A percentile compares a stretch with the other conserved stretches of the same genome.
Conservation (phyloP, 2,329 filamentous ascomycete genomes). For the Triangularia verruculosa region DNA sequence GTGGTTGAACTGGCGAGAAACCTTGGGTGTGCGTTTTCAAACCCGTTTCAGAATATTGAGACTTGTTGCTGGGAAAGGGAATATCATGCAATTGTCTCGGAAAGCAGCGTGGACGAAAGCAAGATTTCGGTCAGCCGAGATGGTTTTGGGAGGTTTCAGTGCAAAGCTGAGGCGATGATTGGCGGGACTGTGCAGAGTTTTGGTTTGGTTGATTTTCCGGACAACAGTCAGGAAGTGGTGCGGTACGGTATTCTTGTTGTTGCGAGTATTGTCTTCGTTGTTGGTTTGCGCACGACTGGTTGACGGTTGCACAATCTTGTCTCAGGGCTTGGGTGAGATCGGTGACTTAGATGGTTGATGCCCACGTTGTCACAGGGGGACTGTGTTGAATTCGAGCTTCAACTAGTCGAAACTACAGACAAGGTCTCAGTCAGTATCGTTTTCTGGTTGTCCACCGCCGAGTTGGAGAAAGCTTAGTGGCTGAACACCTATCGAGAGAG, state of each 20-base stretch:
- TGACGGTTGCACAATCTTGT: background rate
- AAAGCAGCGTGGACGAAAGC: background rate
- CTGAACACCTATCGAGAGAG: background rate
- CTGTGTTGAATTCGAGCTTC: background rate
- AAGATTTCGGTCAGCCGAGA: background rate
- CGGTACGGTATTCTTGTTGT: background rate
- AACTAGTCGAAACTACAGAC: background rate
- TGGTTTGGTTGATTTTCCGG: background rate
- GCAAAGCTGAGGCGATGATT: background rate
- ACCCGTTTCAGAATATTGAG: slow-evolving; percentile 1
- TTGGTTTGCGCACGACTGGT: background rate
- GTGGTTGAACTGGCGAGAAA: slow-evolving; percentile 5
- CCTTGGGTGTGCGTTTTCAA: slow-evolving; percentile 10
- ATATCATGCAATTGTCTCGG: slow-evolving; percentile 4
- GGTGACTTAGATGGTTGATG: background rate
- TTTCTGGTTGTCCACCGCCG: background rate
- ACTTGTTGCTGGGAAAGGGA: slow-evolving; percentile 2
- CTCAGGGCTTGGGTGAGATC: background rate
- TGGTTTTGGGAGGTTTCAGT: background rate
- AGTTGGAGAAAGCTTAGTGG: background rate
- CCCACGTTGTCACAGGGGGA: background rate
- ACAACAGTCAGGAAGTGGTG: background rate
- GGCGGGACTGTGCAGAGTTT: background rate
- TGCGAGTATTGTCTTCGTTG: slow-evolving; percentile 1
- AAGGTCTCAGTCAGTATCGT: background rate